phyloP scores from a whole-genome alignment of 805 yeast genomes.

The Candida piceae region DNA sequence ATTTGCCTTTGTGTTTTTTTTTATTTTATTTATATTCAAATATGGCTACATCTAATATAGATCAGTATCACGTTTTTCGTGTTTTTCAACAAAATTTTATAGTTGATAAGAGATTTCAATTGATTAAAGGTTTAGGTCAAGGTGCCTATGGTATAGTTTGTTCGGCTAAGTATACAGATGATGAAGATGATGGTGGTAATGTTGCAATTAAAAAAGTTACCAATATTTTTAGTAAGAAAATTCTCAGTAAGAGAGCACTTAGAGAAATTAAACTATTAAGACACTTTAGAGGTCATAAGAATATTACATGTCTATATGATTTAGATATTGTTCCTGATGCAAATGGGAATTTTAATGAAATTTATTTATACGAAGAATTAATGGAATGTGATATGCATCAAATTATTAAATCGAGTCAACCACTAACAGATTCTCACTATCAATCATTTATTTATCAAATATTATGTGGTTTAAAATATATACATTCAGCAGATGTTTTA shows the following conservation, averaged over 20 bases:
- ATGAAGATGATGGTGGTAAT: constrained; percentile 70
- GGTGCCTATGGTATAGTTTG: constrained; percentile 98
- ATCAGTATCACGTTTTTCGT: constrained; percentile 32
- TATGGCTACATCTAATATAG: constrained; percentile 8
- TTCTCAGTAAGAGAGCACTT: constrained; percentile 85
- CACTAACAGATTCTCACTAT: constrained; percentile 90
- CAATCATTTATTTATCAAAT: constrained; percentile 91
- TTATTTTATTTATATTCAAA: too few relatives aligned
- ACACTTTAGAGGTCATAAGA: constrained; percentile 94
- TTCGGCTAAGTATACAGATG: constrained; percentile 77
- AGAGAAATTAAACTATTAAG: constrained; percentile 85
- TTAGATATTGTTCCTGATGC: constrained; percentile 80
- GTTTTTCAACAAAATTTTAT: constrained; percentile 89
- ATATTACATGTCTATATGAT: constrained; percentile 92
- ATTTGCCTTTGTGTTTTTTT: too few relatives aligned
- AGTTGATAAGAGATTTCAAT: constrained; percentile 81
- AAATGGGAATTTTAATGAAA: constrained; percentile 74
- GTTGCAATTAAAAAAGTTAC: constrained; percentile 97
- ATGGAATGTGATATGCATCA: constrained; percentile 99
- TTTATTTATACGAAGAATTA: constrained; percentile 89
- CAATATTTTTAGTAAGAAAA: constrained; percentile 85
- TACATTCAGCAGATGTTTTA: constrained; percentile 92
- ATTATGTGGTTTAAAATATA: constrained; percentile 86
- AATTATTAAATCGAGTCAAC: constrained; percentile 89
- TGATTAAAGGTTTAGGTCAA: constrained; percentile 91